These are phyloP conservation scores for Malus sieversii DNA, from an alignment of 306 rosid genomes.

Conservation along the genomic window DNA sequence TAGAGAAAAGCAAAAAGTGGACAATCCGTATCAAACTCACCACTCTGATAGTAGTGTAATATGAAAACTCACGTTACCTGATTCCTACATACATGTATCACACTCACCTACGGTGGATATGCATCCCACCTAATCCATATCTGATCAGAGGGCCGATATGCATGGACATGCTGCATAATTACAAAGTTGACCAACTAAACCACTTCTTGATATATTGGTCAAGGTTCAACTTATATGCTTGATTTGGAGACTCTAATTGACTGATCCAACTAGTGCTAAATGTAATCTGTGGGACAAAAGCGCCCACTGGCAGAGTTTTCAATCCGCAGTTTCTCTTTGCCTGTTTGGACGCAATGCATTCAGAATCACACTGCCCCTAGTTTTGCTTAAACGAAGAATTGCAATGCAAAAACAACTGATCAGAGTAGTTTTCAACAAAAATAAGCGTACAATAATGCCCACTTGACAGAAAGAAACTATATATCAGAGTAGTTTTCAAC, in stretches of 20 bases:
- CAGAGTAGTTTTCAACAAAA: background rate
- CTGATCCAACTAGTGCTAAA: background rate
- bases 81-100: too few relatives aligned
- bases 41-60: too few relatives aligned
- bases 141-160: background rate
- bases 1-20: too few relatives aligned
- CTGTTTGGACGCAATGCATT: background rate
- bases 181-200: background rate
- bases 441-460: background rate
- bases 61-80: too few relatives aligned
- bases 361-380: constrained; percentile 40
- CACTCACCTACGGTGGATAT: background rate
- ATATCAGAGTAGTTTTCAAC: background rate
- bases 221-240: background rate
- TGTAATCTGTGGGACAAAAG: background rate
- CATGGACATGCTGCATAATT: background rate
- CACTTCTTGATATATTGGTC: background rate
- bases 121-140: background rate
- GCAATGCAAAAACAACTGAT: background rate
- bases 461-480: background rate
- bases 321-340: constrained; percentile 1
- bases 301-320: constrained; percentile 26
- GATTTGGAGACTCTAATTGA: background rate
- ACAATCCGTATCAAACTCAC: too few relatives aligned
- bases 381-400: constrained; percentile 16